Conservation (phyloP, 2,329 filamentous ascomycete genomes). For the Penicillium hordei region DNA sequence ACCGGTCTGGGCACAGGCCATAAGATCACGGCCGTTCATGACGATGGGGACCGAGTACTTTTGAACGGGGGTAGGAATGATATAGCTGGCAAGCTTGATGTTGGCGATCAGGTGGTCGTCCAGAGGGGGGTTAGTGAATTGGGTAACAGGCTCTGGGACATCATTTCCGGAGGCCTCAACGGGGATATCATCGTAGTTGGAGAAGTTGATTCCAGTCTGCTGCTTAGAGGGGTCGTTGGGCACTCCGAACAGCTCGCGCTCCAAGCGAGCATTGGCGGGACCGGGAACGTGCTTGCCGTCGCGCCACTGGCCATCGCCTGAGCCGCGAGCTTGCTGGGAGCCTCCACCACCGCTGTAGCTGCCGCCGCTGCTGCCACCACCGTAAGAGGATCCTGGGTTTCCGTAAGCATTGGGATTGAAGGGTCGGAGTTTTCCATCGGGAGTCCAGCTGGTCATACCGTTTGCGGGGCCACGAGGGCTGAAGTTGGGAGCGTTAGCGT, state of each 20-base stretch:
- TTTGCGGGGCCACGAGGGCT: slow-evolving; percentile 46
- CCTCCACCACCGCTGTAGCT: slow-evolving; percentile 47
- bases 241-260: slow-evolving; percentile 93
- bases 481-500: slow-evolving; percentile 60
- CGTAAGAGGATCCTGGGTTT: slow-evolving; percentile 47
- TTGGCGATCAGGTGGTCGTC: slow-evolving; percentile 91
- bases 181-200: slow-evolving; percentile 99
- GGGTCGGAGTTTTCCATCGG: slow-evolving; percentile 41
- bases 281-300: slow-evolving; percentile 96
- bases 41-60: slow-evolving; percentile 99
- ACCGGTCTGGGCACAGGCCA: slow-evolving; percentile 99
- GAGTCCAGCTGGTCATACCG: slow-evolving; percentile 42
- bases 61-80: slow-evolving; percentile 93
- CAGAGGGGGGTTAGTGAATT: slow-evolving; percentile 91
- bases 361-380: slow-evolving; percentile 51
- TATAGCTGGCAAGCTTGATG: slow-evolving; percentile 92
- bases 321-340: slow-evolving; percentile 61
- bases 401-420: slow-evolving; percentile 65
- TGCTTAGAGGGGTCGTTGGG: slow-evolving; percentile 92
- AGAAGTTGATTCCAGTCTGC: slow-evolving; percentile 98
- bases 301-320: slow-evolving; percentile 93
- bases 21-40: slow-evolving; percentile 94
- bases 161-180: slow-evolving; percentile 94
- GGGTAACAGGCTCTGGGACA: slow-evolving; percentile 85
- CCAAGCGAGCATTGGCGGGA: slow-evolving; percentile 79